These are phyloP conservation scores for Volvox carteri DNA, from an alignment of 163 green algal species.

Conservation along the genomic window DNA sequence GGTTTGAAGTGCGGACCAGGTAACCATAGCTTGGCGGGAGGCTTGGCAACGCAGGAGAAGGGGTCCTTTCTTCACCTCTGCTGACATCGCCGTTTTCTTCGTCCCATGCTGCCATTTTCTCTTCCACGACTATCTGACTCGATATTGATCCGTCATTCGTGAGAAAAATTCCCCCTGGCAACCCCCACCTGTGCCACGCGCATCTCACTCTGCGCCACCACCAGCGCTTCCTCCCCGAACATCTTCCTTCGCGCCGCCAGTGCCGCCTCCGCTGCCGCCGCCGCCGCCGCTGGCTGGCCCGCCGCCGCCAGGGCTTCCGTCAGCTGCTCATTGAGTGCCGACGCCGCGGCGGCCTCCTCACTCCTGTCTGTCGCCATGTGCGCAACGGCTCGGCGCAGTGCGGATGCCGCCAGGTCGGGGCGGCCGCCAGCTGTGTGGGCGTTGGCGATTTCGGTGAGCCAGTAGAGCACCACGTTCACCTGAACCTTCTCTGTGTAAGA, in stretches of 20 bases:
- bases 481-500: constrained; percentile 65
- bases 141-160: too few relatives aligned
- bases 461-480: constrained; percentile 57
- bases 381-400: constrained; percentile 24
- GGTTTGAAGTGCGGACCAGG: too few relatives aligned
- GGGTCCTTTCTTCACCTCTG: too few relatives aligned
- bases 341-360: constrained; percentile 36
- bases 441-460: constrained; percentile 55
- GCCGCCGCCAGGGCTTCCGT: constrained; percentile 10
- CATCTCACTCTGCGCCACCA: constrained; percentile 41
- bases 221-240: constrained; percentile 41
- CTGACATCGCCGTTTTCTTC: too few relatives aligned
- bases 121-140: too few relatives aligned
- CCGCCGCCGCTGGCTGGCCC: constrained; percentile 13
- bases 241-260: constrained; percentile 34
- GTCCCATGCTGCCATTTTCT: too few relatives aligned
- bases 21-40: too few relatives aligned
- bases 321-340: constrained; percentile 43
- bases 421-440: constrained; percentile 9
- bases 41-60: too few relatives aligned
- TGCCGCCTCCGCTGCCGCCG: constrained; percentile 27
- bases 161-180: too few relatives aligned
- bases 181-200: constrained; percentile 37
- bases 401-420: background rate
- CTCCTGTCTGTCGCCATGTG: constrained; percentile 10